Evolutionary conservation across 371 early-diverging fungal species (phyloP), one percentile per base, ranked within the genome.

Genomic region (Encephalitozoon romaleae): DNA sequence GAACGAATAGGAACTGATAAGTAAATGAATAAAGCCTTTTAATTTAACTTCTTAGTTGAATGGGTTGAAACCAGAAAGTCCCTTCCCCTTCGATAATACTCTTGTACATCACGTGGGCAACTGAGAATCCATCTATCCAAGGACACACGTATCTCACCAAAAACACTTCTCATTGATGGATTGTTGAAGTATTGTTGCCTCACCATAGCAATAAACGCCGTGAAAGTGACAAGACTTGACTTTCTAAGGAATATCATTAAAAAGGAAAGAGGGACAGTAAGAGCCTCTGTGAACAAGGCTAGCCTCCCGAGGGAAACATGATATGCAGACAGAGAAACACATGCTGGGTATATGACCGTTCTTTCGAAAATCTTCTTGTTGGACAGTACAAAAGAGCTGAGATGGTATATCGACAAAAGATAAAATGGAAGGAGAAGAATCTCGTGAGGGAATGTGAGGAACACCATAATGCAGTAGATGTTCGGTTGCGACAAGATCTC

Each of bases 151-250:
- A 78, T 68, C 43, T 82, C 78, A 1, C 38, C 21, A 25, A 79
- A 74, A 4, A 82, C 79, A 26, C 64, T 78, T 32, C 66, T 53
- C 81, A 83, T 81, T 30, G 67, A 30, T 45, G 76, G 77, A 68
- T 81, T 79, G 0, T 54, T 76, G 21, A 42, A 68, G 72, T 79
- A 83, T 70, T 83, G 80, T 43, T 73, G 75, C 63, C 84, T 78
- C 41, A 77, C 69, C 63, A 83, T 75, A 9, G 70, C 65, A 9
- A 66, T 23, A 54, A 76, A 77, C 11, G 72, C 52, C 2, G 79
- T 54, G 18, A 79, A 28, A 8, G 70, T 67, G 18, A 69, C 69
- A 11, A 77, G 47, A 39, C 69, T 68, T 15, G 76, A 55, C 28
- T 26, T 67, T 52, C 77, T 72, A n/a, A 59, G 18, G 11, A 80